Conservation (phyloP, 345 rosid species). For the Trapa incisa region DNA sequence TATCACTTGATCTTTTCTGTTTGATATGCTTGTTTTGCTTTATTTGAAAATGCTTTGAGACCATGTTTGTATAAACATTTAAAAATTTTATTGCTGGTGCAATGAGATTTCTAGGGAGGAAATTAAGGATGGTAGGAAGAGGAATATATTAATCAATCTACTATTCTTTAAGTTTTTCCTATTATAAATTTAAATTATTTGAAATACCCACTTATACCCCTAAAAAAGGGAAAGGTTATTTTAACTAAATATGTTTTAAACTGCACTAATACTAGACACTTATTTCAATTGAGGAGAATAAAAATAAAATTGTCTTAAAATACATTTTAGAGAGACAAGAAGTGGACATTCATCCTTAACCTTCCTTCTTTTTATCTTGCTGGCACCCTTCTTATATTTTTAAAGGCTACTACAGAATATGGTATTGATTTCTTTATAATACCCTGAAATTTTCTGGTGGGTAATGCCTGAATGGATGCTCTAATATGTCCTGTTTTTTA, state of each 20-base stretch:
- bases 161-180: not conserved
- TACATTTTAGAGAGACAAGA: not conserved
- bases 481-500: not conserved
- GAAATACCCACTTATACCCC: too few relatives aligned
- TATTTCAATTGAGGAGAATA: not conserved
- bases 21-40: not conserved
- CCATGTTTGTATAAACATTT: too few relatives aligned
- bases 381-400: not conserved
- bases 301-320: not conserved
- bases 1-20: not conserved
- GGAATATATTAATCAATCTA: not conserved
- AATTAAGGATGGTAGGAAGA: not conserved
- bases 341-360: constrained; percentile 1
- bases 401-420: too few relatives aligned
- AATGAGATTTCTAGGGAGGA: not conserved
- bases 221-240: too few relatives aligned
- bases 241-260: not conserved
- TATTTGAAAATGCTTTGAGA: not conserved
- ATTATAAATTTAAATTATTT: too few relatives aligned
- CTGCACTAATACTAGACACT: not conserved
- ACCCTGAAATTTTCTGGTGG: not conserved
- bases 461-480: not conserved
- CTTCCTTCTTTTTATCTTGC: not conserved
- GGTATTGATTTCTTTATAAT: not conserved
- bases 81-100: not conserved